These are phyloP conservation scores for Sclerotinia minor DNA, from an alignment of 2,329 filamentous ascomycete species.

Conservation along the genomic window DNA sequence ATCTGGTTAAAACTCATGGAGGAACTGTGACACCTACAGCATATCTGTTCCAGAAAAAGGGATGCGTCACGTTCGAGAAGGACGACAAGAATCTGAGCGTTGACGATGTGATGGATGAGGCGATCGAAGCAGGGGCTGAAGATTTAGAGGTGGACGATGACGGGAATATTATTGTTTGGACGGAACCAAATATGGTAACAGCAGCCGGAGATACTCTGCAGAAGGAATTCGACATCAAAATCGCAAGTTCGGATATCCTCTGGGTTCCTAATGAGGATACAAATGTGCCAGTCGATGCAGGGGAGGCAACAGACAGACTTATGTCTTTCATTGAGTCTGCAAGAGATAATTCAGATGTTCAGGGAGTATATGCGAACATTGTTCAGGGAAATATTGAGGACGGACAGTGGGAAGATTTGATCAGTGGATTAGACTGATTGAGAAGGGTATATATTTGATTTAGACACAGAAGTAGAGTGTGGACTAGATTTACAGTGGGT, in stretches of 20 bases:
- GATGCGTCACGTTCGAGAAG: conserved; percentile 68
- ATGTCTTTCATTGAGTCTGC: conserved; percentile 59
- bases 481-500: conserved; percentile 9
- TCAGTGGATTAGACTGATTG: conserved; percentile 52
- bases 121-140: conserved; percentile 80
- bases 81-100: conserved; percentile 51
- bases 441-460: conserved; percentile 30
- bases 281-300: conserved; percentile 60
- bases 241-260: conserved; percentile 76
- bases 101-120: conserved; percentile 75
- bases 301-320: conserved; percentile 57
- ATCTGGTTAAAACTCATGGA: conserved; percentile 68
- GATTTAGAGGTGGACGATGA: conserved; percentile 68
- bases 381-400: conserved; percentile 52
- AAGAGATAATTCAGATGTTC: conserved; percentile 70
- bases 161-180: conserved; percentile 70
- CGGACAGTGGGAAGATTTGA: conserved; percentile 55
- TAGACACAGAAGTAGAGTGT: conserved; percentile 26
- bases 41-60: conserved; percentile 83
- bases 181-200: conserved; percentile 64
- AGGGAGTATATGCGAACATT: conserved; percentile 76
- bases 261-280: conserved; percentile 85
- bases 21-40: conserved; percentile 71
- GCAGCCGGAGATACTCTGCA: conserved; percentile 64
- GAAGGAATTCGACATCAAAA: conserved; percentile 62